Evolutionary conservation across 805 yeast genomes (phyloP).

Genomic region (Nakazawaea laoshanensis): DNA sequence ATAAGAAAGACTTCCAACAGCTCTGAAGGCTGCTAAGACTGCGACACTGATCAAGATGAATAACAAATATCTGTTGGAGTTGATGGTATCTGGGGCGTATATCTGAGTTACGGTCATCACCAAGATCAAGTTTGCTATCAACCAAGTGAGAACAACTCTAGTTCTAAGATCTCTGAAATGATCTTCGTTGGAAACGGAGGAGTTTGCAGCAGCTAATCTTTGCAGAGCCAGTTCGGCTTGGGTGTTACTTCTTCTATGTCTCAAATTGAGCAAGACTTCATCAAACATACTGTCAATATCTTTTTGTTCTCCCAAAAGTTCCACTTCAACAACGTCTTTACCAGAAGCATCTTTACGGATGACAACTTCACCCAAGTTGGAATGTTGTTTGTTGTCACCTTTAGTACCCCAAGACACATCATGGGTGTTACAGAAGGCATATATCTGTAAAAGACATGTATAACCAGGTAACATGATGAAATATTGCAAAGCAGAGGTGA

Average conservation of each 20-base stretch:
- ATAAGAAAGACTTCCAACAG: slow-evolving; percentile 70
- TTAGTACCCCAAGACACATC: slow-evolving; percentile 98
- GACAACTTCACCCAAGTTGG: slow-evolving; percentile 72
- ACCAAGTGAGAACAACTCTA: slow-evolving; percentile 92
- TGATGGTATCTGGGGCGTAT: slow-evolving; percentile 56
- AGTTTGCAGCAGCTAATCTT: slow-evolving; percentile 19
- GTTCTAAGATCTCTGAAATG: slow-evolving; percentile 94
- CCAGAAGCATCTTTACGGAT: slow-evolving; percentile 76
- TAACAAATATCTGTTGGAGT: slow-evolving; percentile 66
- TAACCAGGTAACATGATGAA: slow-evolving; percentile 80
- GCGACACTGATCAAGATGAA: slow-evolving; percentile 93
- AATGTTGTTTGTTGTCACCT: slow-evolving; percentile 67
- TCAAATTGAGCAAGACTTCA: slow-evolving; percentile 61
- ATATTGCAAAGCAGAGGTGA: slow-evolving; percentile 82
- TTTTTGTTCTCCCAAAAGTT: slow-evolving; percentile 56
- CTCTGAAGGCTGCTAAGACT: slow-evolving; percentile 72
- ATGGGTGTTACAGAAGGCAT: slow-evolving; percentile 93
- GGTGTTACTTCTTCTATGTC: slow-evolving; percentile 60
- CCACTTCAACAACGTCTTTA: slow-evolving; percentile 75
- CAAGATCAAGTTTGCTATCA: slow-evolving; percentile 70
- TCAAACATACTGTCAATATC: slow-evolving; percentile 81
- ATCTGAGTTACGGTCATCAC: slow-evolving; percentile 86
- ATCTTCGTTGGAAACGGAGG: slow-evolving; percentile 46
- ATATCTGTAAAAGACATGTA: slow-evolving; percentile 83
- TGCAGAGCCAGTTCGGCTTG: slow-evolving; percentile 29